Evolutionary conservation across 1,139 yeast genomes (phyloP), one percentile per base, ranked within the genome.

Genomic region (Taphrina populina): DNA sequence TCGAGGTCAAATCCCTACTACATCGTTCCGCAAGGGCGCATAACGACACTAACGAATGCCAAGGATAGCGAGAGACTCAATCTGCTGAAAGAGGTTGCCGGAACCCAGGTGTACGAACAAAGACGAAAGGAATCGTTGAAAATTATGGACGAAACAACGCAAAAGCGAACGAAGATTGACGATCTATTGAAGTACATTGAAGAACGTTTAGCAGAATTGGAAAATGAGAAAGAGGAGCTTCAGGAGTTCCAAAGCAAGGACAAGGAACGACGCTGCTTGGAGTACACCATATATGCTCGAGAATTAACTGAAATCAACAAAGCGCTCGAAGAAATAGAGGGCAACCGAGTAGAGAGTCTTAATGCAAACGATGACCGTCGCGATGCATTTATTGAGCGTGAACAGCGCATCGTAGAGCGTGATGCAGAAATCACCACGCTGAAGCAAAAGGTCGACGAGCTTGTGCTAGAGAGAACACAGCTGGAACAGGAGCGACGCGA

Each of bases 11-110:
- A 88, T 62, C 96, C 97, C 0, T 92, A 90, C 69, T 92, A 92
- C 69, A 90, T 92, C 64, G 98, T 92, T 2, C 98, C 98, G 0
- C 99, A 92, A 69, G 99, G 99, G 13, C 77, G 87, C 64, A 59
- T 63, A 26, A 82, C 90, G 0, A 77, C 84, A 1, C 74, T 92
- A 59, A 92, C 98, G 0, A 88, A 88, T 66, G 92, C 96, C 0
- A 84, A 85, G 63, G 96, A 88, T 67, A 67, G 78, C 2, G 96
- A 90, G 66, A 76, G 97, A 59, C 73, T 92, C 58, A 76, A 80
- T 29, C 72, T 90, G 39, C 73, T 92, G 62, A 88, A 92, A 64
- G 96, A 88, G 66, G 96, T 90, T 29, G 94, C 96, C 52, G 99
- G 99, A 13, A 96, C 97, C 0, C 84, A 83, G 59, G 86, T 90